Conservation (phyloP, 352 stramenopile species). For the Phytopythium delawarense region DNA sequence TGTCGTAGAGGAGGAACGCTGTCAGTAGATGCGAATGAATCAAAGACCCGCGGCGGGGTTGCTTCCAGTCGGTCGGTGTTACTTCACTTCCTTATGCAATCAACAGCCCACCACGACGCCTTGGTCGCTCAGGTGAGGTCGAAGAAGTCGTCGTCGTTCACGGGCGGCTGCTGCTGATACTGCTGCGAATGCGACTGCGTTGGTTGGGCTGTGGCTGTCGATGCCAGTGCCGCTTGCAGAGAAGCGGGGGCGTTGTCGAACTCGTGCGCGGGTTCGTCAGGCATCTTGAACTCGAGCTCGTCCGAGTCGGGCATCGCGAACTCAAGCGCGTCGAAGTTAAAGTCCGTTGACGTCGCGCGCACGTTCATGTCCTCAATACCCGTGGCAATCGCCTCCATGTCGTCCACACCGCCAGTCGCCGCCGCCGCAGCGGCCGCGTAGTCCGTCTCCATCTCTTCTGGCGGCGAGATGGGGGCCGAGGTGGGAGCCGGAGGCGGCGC, state of each 20-base stretch:
- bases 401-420: not conserved
- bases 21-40: not conserved
- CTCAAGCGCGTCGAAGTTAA: slow-evolving; percentile 62
- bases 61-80: not conserved
- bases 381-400: not conserved
- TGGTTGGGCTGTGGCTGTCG: slow-evolving; percentile 3
- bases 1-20: slow-evolving; percentile 9
- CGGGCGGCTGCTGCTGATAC: slow-evolving; percentile 13
- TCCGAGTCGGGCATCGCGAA: slow-evolving; percentile 49
- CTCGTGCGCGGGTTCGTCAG: slow-evolving; percentile 11
- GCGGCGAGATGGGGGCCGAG: not conserved
- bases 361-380: slow-evolving; percentile 2
- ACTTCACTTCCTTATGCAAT: not conserved
- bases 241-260: slow-evolving; percentile 9
- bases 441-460: slow-evolving; percentile 3
- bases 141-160: slow-evolving; percentile 56
- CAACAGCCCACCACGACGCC: not conserved
- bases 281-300: slow-evolving; percentile 30
- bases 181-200: slow-evolving; percentile 17
- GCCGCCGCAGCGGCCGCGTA: slow-evolving; percentile 1
- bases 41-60: not conserved
- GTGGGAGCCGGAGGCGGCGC: not conserved
- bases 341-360: slow-evolving; percentile 31
- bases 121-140: slow-evolving; percentile 55
- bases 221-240: slow-evolving; percentile 9